Evolutionary conservation across 2,329 filamentous ascomycete genomes (phyloP), one percentile per base, ranked within the genome.

Genomic region (Pyrenophora teres): DNA sequence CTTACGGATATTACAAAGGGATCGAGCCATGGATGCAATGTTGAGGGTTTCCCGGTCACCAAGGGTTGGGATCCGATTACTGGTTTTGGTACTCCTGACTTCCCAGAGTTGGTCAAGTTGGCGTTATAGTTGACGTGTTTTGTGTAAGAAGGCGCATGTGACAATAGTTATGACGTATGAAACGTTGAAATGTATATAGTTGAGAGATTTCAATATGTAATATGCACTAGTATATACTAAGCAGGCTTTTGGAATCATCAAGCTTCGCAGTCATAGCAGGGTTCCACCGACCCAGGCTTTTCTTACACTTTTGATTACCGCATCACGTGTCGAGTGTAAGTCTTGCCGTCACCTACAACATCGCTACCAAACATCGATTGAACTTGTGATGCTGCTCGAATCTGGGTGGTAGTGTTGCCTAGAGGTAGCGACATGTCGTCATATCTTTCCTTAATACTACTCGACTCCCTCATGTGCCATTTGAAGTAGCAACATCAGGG

Each of bases 1-100:
- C 71, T 85, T 15, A 82, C 72, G 0, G 83, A 85, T 57, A 77
- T 71, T 59, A 74, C 59, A 25, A 66, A 66, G 33, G 76, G 76
- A 1, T 67, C 60, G 5, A 68, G 65, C 5, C 57, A 65, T 16
- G 76, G 77, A 0, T 78, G 77, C 50, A 71, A 70, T 38, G 68
- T 67, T 1, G 56, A 69, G 30, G 74, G 70, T 0, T 74, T 75
- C 46, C 69, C 70, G 2, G 68, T 63, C 3, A 62, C 62, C 0
- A 50, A 67, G 38, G 72, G 72, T 8, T 75, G 73, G 73, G 73
- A 75, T 54, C 68, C 73, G 0, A 56, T 73, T 7, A 75, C 72
- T 6, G 72, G 73, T 2, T 73, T 67, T 38, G 70, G 69, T 1
- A 72, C 69, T 1, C 69, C 69, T 6, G 55, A 62, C 31, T 71